Evolutionary conservation across 805 yeast species (phyloP).

Genomic region (Yamadazyma paraphyllophila): DNA sequence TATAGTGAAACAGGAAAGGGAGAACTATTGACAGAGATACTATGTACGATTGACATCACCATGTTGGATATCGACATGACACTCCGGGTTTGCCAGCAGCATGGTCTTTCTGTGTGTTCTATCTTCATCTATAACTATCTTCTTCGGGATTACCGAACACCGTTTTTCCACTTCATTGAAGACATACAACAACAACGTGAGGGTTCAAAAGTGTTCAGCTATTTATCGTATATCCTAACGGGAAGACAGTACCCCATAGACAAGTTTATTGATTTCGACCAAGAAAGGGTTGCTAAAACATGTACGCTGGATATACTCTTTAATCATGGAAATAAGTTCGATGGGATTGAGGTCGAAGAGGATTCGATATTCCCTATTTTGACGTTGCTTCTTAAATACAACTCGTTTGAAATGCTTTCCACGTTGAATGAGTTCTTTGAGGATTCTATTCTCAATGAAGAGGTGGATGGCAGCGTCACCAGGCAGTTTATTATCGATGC

Average conservation of each 20-base stretch:
- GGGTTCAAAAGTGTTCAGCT: constrained; percentile 34
- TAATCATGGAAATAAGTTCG: background rate
- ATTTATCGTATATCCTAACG: constrained; percentile 65
- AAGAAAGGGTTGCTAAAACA: constrained; percentile 44
- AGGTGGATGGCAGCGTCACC: constrained; percentile 34
- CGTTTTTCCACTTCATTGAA: constrained; percentile 67
- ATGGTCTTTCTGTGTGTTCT: constrained; percentile 59
- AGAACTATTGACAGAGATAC: constrained; percentile 58
- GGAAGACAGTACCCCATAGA: constrained; percentile 84
- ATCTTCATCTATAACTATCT: constrained; percentile 71
- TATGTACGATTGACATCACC: constrained; percentile 65
- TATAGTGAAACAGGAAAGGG: constrained; percentile 43
- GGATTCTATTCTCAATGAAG: constrained; percentile 69
- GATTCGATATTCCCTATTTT: constrained; percentile 72
- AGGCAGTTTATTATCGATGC: constrained; percentile 80
- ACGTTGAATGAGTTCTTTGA: constrained; percentile 82
- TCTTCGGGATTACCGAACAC: constrained; percentile 68
- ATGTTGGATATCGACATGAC: constrained; percentile 79
- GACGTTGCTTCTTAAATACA: constrained; percentile 50
- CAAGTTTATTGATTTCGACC: constrained; percentile 34
- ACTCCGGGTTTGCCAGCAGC: constrained; percentile 54
- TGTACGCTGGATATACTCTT: constrained; percentile 57
- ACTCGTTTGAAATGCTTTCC: constrained; percentile 59
- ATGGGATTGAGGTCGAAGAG: background rate
- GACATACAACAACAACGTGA: constrained; percentile 4